These are phyloP conservation scores for Fusarium guadeloupense DNA, from an alignment of 2,329 filamentous ascomycete genomes.

Conservation along the genomic window DNA sequence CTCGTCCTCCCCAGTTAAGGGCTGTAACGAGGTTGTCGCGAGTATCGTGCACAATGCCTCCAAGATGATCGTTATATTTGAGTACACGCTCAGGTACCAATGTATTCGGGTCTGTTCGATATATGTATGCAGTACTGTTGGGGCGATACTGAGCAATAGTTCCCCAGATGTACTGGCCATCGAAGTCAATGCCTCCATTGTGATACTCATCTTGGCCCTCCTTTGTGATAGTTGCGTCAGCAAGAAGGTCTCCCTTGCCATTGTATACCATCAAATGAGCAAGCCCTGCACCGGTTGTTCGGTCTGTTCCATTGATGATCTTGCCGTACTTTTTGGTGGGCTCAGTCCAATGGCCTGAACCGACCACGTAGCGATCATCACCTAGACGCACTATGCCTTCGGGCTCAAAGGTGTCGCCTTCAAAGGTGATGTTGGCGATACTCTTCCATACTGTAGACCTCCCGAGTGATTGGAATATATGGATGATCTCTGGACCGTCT, in stretches of 20 bases:
- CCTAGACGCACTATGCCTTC: constrained; percentile 58
- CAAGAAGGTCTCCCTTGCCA: constrained; percentile 52
- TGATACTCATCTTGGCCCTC: constrained; percentile 54
- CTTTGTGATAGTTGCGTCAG: constrained; percentile 55
- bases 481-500: constrained; percentile 50
- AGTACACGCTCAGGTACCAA: constrained; percentile 50
- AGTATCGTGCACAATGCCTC: constrained; percentile 57
- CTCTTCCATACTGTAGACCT: constrained; percentile 55
- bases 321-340: constrained; percentile 52
- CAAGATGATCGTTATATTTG: constrained; percentile 54
- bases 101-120: constrained; percentile 50
- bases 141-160: constrained; percentile 58
- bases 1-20: constrained; percentile 58
- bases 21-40: constrained; percentile 48
- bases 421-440: constrained; percentile 53
- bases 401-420: constrained; percentile 59
- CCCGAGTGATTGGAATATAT: constrained; percentile 47
- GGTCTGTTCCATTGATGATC: constrained; percentile 62
- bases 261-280: constrained; percentile 57
- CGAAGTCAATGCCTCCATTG: constrained; percentile 59
- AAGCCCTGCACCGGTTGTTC: constrained; percentile 55
- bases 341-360: constrained; percentile 55
- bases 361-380: constrained; percentile 55
- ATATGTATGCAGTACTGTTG: constrained; percentile 55
- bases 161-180: constrained; percentile 58